These are phyloP conservation scores for Nymphaea thermarum DNA, from an alignment of 164 flowering plant species.

Conservation along the genomic window DNA sequence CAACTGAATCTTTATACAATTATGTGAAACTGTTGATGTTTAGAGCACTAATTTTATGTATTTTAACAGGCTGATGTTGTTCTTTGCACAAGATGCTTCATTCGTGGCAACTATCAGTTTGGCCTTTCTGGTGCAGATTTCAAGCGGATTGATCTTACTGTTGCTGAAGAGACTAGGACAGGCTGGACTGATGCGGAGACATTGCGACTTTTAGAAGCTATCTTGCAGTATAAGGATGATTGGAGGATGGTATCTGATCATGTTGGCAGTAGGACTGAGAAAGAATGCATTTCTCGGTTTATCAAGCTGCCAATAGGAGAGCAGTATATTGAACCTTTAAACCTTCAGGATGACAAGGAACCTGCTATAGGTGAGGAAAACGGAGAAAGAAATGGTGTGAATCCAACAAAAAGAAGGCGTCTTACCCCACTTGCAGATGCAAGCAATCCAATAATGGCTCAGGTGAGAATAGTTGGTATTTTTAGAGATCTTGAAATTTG, in stretches of 20 bases:
- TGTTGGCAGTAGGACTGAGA: conserved; percentile 74
- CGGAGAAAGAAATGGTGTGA: conserved; percentile 7
- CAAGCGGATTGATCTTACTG: conserved; percentile 78
- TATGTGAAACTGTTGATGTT: too few species aligned
- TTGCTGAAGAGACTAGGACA: conserved; percentile 54
- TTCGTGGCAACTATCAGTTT: conserved; percentile 59
- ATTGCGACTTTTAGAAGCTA: conserved; percentile 76
- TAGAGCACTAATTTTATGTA: too few species aligned
- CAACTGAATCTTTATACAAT: too few species aligned
- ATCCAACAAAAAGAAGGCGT: conserved; percentile 40
- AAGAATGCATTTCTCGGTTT: conserved; percentile 74
- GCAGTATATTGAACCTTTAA: conserved; percentile 42
- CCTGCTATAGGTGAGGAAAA: conserved; percentile 13
- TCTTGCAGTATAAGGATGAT: conserved; percentile 81
- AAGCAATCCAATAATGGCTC: conserved; percentile 95
- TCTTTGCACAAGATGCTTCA: conserved; percentile 87
- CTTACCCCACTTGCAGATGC: conserved; percentile 93
- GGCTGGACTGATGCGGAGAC: conserved; percentile 86
- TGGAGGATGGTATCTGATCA: conserved; percentile 87
- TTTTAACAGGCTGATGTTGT: conserved; percentile 55
- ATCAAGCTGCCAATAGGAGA: conserved; percentile 86
- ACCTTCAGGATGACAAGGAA: conserved; percentile 15
- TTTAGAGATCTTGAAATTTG: background rate
- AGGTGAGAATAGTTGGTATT: conserved; percentile 27
- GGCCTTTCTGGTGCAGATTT: conserved; percentile 63